Percentiles rank a stretch among this genome's conserved stretches.
Conservation (phyloP, 495 filamentous ascomycete species). For the Hypomontagnella monticulosa region DNA sequence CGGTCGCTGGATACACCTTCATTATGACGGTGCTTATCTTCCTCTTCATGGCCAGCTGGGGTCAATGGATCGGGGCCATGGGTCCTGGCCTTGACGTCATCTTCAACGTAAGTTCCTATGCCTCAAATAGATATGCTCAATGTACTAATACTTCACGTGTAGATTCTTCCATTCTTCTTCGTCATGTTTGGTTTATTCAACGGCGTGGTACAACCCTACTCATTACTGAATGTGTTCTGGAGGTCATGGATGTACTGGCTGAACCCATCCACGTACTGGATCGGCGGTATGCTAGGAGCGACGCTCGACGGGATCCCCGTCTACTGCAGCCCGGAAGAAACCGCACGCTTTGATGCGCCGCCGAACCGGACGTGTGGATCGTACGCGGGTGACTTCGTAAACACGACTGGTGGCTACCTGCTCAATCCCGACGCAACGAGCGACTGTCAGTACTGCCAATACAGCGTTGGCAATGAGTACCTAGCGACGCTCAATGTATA, state of each 20-base stretch:
- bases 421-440: conserved; percentile 63
- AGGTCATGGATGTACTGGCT: conserved; percentile 82
- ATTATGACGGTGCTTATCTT: conserved; percentile 85
- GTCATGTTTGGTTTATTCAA: conserved; percentile 80
- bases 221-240: conserved; percentile 74
- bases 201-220: conserved; percentile 73
- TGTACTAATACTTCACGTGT: conserved; percentile 5
- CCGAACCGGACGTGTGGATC: conserved; percentile 67
- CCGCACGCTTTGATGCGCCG: conserved; percentile 72
- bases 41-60: conserved; percentile 80
- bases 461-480: conserved; percentile 71
- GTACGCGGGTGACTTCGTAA: conserved; percentile 66
- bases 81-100: conserved; percentile 84
- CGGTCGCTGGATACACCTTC: conserved; percentile 81
- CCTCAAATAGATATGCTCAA: neutral
- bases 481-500: conserved; percentile 72
- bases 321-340: conserved; percentile 66
- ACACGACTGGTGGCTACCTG: conserved; percentile 65
- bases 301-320: conserved; percentile 65
- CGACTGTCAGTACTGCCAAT: conserved; percentile 82
- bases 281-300: conserved; percentile 75
- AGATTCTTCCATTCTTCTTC: conserved; percentile 78
- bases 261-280: conserved; percentile 75
- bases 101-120: conserved; percentile 60
- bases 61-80: conserved; percentile 86